phyloP scores from a whole-genome alignment of 2,329 filamentous ascomycete species.

The Exophiala aquamarina region DNA sequence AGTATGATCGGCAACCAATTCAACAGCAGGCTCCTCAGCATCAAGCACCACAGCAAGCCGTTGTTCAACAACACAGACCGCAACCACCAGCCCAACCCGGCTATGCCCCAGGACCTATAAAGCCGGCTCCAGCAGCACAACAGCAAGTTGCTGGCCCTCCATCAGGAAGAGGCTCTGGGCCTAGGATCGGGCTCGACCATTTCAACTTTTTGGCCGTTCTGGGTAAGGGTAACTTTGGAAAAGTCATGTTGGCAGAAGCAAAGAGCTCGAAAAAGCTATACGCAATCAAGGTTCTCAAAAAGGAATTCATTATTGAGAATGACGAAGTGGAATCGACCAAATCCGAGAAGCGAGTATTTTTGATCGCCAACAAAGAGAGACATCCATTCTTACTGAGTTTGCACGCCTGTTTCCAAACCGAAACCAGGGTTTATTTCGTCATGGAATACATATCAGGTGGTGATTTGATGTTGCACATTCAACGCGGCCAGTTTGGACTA shows the following conservation, averaged over 20 bases:
- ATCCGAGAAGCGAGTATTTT: constrained; percentile 95
- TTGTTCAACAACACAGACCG: constrained; percentile 27
- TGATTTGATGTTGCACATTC: constrained; percentile 98
- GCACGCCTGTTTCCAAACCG: constrained; percentile 98
- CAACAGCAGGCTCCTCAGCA: constrained; percentile 32
- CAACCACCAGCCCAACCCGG: constrained; percentile 31
- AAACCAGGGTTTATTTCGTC: constrained; percentile 97
- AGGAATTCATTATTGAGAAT: constrained; percentile 99
- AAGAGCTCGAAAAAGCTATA: constrained; percentile 90
- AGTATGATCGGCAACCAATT: constrained; percentile 31
- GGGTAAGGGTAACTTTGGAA: constrained; percentile 98
- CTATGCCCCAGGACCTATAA: constrained; percentile 46
- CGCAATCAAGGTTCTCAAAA: constrained; percentile 98
- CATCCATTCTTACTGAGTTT: constrained; percentile 94
- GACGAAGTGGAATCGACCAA: constrained; percentile 98
- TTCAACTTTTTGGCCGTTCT: constrained; percentile 99
- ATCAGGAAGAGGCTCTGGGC: constrained; percentile 38
- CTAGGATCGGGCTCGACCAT: constrained; percentile 88
- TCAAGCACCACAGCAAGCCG: constrained; percentile 28
- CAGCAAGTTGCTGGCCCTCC: constrained; percentile 26
- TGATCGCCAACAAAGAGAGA: constrained; percentile 94
- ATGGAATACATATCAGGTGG: constrained; percentile 99
- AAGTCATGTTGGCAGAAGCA: constrained; percentile 98
- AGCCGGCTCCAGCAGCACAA: constrained; percentile 34
- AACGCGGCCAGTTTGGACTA: constrained; percentile 90